These are phyloP conservation scores for Aspergillus asperescens DNA, from an alignment of 495 filamentous ascomycete species.

Conservation along the genomic window DNA sequence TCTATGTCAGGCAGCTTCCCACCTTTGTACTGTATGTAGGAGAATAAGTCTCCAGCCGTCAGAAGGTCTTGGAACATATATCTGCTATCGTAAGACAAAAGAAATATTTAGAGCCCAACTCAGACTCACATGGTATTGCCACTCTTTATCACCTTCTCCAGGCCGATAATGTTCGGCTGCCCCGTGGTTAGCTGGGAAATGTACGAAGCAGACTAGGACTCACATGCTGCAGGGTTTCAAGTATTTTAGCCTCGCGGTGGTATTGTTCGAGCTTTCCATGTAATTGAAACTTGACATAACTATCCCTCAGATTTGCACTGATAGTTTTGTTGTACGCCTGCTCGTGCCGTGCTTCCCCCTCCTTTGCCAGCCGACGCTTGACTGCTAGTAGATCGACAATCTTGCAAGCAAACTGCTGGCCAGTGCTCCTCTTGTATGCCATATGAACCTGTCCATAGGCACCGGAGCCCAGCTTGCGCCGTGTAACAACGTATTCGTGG, in stretches of 20 bases:
- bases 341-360: constrained; percentile 1
- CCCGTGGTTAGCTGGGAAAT: neutral
- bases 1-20: constrained; percentile 46
- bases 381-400: constrained; percentile 36
- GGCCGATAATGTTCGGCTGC: constrained; percentile 58
- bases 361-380: constrained; percentile 1
- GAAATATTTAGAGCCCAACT: neutral
- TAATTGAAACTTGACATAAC: neutral
- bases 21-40: constrained; percentile 49
- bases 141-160: constrained; percentile 50
- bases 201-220: constrained; percentile 16
- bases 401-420: constrained; percentile 50
- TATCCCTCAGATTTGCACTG: neutral
- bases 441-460: constrained; percentile 46
- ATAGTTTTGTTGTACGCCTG: constrained; percentile 2
- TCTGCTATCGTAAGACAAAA: constrained; percentile 28
- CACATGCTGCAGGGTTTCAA: constrained; percentile 57
- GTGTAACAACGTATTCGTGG: constrained; percentile 43
- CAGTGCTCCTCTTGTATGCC: constrained; percentile 34
- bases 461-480: constrained; percentile 46
- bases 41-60: constrained; percentile 60
- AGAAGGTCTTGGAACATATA: constrained; percentile 64
- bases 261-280: constrained; percentile 15
- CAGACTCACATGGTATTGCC: constrained; percentile 46
- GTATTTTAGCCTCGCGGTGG: constrained; percentile 49